These are phyloP conservation scores for Micromonas commoda DNA, from an alignment of 139 green algal species.

Conservation along the genomic window DNA sequence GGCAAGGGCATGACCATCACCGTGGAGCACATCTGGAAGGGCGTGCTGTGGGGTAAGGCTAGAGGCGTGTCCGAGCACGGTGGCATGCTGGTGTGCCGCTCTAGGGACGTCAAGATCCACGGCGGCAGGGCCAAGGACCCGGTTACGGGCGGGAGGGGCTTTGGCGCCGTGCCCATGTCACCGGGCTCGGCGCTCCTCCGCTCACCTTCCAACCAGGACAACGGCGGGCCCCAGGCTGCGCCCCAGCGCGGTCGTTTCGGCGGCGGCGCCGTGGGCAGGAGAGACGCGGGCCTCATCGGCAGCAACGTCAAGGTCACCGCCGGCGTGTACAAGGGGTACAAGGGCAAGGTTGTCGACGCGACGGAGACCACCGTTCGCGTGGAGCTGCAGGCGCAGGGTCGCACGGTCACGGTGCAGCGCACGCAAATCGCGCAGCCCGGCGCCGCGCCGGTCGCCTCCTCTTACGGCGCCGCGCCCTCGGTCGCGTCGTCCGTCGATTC, in stretches of 20 bases:
- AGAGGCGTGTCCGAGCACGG: conserved; percentile 27
- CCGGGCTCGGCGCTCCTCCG: conserved; percentile 7
- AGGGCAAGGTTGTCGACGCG: conserved; percentile 62
- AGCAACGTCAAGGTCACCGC: conserved; percentile 42
- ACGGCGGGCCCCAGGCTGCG: neutral
- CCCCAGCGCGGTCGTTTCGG: neutral
- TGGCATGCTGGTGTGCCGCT: conserved; percentile 22
- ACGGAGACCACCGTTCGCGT: conserved; percentile 63
- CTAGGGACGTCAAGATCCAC: conserved; percentile 17
- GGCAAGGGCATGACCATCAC: conserved; percentile 35
- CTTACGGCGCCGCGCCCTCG: neutral
- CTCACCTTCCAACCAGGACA: neutral
- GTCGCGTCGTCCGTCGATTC: neutral
- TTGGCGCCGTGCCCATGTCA: neutral
- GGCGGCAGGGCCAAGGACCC: neutral
- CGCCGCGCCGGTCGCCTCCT: neutral
- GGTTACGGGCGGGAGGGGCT: neutral
- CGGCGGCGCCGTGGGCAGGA: neutral
- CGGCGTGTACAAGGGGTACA: conserved; percentile 67
- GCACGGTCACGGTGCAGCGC: conserved; percentile 59
- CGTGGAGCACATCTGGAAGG: conserved; percentile 67
- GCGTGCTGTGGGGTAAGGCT: conserved; percentile 50
- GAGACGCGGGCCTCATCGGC: conserved; percentile 37
- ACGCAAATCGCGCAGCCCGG: neutral
- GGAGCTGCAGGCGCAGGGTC: conserved; percentile 76